These are phyloP conservation scores for Fusarium mexicanum DNA, from an alignment of 2,329 filamentous ascomycete species.

Conservation along the genomic window DNA sequence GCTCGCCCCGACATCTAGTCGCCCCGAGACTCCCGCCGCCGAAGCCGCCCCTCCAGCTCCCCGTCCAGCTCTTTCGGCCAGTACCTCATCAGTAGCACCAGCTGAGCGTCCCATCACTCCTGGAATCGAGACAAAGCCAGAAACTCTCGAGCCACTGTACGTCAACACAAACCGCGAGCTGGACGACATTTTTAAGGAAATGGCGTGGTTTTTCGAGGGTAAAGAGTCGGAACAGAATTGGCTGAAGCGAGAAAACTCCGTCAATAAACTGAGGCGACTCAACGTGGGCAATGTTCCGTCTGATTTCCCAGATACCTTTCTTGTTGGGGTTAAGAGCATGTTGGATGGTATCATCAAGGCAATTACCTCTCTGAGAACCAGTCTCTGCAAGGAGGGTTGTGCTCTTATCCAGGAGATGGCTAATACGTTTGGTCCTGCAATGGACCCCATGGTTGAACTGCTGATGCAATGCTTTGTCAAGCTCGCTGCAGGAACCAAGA, in stretches of 20 bases:
- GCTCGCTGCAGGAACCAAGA: conserved; percentile 88
- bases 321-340: conserved; percentile 75
- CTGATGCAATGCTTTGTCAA: conserved; percentile 91
- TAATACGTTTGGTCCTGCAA: conserved; percentile 75
- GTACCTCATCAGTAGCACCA: conserved; percentile 58
- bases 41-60: conserved; percentile 50
- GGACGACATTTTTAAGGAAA: conserved; percentile 86
- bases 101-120: conserved; percentile 68
- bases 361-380: conserved; percentile 84
- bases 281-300: conserved; percentile 84
- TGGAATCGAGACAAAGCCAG: conserved; percentile 70
- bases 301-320: conserved; percentile 78
- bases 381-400: conserved; percentile 87
- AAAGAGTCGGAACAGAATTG: conserved; percentile 92
- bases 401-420: conserved; percentile 86
- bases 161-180: conserved; percentile 86
- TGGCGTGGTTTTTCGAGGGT: conserved; percentile 85
- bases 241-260: conserved; percentile 84
- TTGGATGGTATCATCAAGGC: conserved; percentile 91
- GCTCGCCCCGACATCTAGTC: conserved; percentile 64
- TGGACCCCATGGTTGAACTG: conserved; percentile 91
- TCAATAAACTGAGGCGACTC: conserved; percentile 79
- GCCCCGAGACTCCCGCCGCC: conserved; percentile 54
- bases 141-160: conserved; percentile 81
- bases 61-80: conserved; percentile 58